Base-by-base conservation (phyloP, 116 monocot species). In the Posidonia oceanica region DNA sequence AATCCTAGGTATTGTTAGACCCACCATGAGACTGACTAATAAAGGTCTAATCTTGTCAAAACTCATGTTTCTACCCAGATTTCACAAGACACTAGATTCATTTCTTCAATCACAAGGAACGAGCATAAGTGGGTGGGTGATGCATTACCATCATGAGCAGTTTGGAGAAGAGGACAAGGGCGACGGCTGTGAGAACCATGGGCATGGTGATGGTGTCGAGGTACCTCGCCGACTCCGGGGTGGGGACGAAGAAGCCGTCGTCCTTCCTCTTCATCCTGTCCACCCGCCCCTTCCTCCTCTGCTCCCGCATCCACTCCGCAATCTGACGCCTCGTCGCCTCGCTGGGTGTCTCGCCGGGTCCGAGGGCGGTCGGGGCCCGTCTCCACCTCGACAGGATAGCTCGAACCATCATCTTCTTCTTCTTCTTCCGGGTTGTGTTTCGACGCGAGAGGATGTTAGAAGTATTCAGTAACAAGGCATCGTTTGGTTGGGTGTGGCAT, bases 101-200 rank as follows among this genome's bases (percentile, higher is more conserved):
- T 29, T 29, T 29, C 29, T 29, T 29, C 29, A 29, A 29, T 48
- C 48, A 48, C 48, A 48, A 48, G 48, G 12, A 10, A 48, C 48
- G 48, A 12, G 42, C 11, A 12, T 10, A 12, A 48, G 48, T 10
- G 48, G 48, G 7, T 2, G 48, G 2, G 7, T 48, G 48, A 1
- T 48, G 12, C 11, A 11, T 13, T 77, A 96, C 96, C 92, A 97
- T 92, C 93, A 89, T 85, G 67, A 97, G 89, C 54, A 97, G 67
- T 78, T 92, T 97, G 66, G 87, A 82, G 72, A 97, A 92, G 78
- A 92, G 84, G 61, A 87, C 87, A 37, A 89, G 64, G 64, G 81
- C 92, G 41, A 92, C 97, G 60, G 87, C 97, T 41, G 89, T 87
- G 74, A 92, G 86, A n/a, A 92, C 84, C 97, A 97, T 97, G 63